Evolutionary conservation across 495 filamentous ascomycete species (phyloP), one percentile per base, ranked within the genome.

Genomic region (Hypoxylon fragiforme): DNA sequence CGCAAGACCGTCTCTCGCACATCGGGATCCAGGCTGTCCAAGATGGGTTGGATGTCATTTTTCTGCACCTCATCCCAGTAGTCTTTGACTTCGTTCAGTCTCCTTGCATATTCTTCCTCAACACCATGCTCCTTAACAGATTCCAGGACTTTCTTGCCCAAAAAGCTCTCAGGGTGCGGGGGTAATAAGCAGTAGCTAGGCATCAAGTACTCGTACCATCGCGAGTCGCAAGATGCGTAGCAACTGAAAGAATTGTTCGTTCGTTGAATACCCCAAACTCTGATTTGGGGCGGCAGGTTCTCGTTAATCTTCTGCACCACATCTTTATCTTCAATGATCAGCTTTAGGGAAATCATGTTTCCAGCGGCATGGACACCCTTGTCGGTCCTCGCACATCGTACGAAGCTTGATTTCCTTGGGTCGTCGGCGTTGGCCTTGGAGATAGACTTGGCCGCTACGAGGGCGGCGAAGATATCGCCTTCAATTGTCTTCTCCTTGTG

Each of bases 341-440:
- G 77, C 71, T 98, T 98, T 50, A 98, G 75, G 3, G 91, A 96
- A 28, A 98, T 87, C 41, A 97, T 85, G 69, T 98, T 98, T 7
- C 95, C 94, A 1, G 94, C 95, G 1, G 94, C 94, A 67, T 97
- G 95, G 2, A 98, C 94, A 46, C 95, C 95, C 76, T 97, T 97
- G 72, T 98, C 94, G 3, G 94, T 98, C 30, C 94, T 81, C 8
- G 94, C 94, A 69, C 94, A 98, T 32, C 94, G 87, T 16, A 95
- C 88, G 41, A 98, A 81, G 12, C 90, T 89, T 5, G 92, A 96
- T 70, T 98, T 98, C 68, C 92, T 96, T 1, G 94, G 94, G 65
- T 98, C 94, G 44, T 94, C 81, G 4, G 92, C 92, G 68, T 98
- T 98, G 47, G 90, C 91, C 64, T 95, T 96, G 16, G 92, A 96